These are phyloP conservation scores for Didymella sp. DNA, from an alignment of 2,329 filamentous ascomycete genomes.

Conservation along the genomic window DNA sequence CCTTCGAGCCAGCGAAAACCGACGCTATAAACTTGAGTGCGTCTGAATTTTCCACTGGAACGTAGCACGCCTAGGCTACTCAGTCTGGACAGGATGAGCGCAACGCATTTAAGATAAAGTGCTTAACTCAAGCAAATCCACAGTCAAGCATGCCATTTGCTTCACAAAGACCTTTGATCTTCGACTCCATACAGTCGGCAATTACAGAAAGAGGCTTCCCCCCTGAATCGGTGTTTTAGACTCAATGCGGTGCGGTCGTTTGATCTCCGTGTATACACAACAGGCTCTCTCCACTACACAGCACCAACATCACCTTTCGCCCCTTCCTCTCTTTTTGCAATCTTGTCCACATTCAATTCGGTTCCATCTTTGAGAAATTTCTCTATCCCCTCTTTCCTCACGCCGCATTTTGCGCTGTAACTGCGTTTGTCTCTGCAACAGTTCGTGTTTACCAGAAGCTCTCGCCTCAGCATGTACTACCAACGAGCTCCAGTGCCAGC, in stretches of 20 bases:
- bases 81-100: too few relatives aligned
- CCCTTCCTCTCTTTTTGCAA: conserved; percentile 38
- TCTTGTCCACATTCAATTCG: conserved; percentile 45
- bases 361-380: conserved; percentile 39
- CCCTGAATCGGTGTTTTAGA: too few relatives aligned
- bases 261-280: not conserved
- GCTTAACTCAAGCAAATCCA: too few relatives aligned
- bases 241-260: not conserved
- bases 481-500: conserved; percentile 47
- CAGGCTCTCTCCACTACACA: conserved; percentile 7
- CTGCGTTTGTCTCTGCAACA: conserved; percentile 33
- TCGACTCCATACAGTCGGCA: not conserved
- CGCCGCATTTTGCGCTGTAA: conserved; percentile 43
- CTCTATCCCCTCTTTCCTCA: conserved; percentile 43
- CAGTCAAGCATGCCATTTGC: too few relatives aligned
- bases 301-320: conserved; percentile 32
- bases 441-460: conserved; percentile 36
- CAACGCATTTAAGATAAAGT: too few relatives aligned
- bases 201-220: not conserved
- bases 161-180: too few relatives aligned
- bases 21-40: too few relatives aligned
- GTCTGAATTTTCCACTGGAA: too few relatives aligned
- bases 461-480: conserved; percentile 38
- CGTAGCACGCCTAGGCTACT: too few relatives aligned
- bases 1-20: too few relatives aligned